phyloP scores from a whole-genome alignment of 768 basidiomycete species.

The Rhizopogon vesiculosus region DNA sequence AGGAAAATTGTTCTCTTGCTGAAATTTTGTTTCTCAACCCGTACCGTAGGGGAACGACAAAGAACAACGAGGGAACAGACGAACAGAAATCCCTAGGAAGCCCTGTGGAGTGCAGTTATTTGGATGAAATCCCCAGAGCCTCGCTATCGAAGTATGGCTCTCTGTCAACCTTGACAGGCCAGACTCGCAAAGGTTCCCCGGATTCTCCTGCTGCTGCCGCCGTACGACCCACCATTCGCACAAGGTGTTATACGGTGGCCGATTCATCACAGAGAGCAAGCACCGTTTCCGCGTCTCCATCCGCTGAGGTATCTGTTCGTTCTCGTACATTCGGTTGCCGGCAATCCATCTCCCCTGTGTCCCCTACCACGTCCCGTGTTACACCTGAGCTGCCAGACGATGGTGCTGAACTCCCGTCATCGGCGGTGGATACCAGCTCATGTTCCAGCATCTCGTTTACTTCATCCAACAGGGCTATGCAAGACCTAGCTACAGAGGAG shows the following conservation, averaged over 20 bases:
- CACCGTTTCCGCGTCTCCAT: slow-evolving; percentile 22
- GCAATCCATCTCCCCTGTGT: slow-evolving; percentile 36
- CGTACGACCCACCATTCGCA: slow-evolving; percentile 37
- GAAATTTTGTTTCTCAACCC: neutral
- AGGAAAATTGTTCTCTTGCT: neutral
- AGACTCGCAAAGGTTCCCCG: slow-evolving; percentile 26
- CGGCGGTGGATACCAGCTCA: slow-evolving; percentile 8
- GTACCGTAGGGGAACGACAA: neutral
- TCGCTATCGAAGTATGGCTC: slow-evolving; percentile 23
- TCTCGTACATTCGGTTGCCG: slow-evolving; percentile 38
- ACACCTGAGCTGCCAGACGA: neutral
- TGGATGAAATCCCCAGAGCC: slow-evolving; percentile 18
- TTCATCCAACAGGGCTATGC: slow-evolving; percentile 31
- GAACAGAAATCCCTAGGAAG: neutral
- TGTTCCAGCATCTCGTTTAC: slow-evolving; percentile 35
- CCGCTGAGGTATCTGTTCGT: slow-evolving; percentile 3
- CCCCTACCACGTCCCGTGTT: slow-evolving; percentile 35
- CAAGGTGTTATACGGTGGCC: slow-evolving; percentile 47
- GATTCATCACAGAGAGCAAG: slow-evolving; percentile 25
- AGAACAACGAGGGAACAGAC: neutral
- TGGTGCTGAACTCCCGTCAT: slow-evolving; percentile 4
- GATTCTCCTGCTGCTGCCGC: slow-evolving; percentile 19
- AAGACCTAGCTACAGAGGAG: slow-evolving; percentile 23
- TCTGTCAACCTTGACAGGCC: slow-evolving; percentile 27
- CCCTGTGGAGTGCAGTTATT: slow-evolving; percentile 9